Conservation (phyloP, 169 alveolate species). For the Theileria annulata region DNA sequence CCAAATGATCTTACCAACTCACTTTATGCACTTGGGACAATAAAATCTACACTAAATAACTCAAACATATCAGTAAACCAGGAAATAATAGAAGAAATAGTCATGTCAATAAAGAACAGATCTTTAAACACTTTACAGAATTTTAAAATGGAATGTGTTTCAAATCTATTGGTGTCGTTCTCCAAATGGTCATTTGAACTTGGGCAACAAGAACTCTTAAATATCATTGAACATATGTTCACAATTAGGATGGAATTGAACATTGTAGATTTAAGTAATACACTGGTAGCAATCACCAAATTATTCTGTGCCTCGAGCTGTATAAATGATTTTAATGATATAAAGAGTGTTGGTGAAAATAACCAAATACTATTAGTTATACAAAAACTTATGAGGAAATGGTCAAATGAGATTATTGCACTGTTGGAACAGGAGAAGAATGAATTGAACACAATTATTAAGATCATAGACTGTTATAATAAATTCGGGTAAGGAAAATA, state of each 20-base stretch:
- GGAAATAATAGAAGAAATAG: conserved; percentile 4
- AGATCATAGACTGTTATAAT: background rate
- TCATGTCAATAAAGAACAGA: background rate
- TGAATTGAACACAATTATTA: conserved; percentile 3
- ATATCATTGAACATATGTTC: background rate
- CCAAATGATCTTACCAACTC: conserved; percentile 13
- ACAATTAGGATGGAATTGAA: background rate
- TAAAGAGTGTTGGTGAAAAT: background rate
- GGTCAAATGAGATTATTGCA: conserved; percentile 3
- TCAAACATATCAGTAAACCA: background rate
- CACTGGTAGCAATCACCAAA: conserved; percentile 10
- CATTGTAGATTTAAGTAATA: background rate
- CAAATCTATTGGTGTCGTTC: conserved; percentile 4
- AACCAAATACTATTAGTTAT: background rate
- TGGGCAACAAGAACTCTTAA: background rate
- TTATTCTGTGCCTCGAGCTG: background rate
- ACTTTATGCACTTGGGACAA: conserved; percentile 1
- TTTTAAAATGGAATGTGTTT: background rate
- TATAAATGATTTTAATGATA: conserved; percentile 1
- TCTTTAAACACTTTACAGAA: background rate
- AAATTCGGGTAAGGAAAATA: conserved; percentile 20
- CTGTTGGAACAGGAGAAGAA: conserved; percentile 1
- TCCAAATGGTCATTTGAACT: conserved; percentile 15
- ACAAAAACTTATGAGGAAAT: conserved; percentile 2
- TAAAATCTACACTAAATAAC: background rate